These are phyloP conservation scores for Coemansia sp. DNA, from an alignment of 371 early-diverging fungal species.

Conservation along the genomic window DNA sequence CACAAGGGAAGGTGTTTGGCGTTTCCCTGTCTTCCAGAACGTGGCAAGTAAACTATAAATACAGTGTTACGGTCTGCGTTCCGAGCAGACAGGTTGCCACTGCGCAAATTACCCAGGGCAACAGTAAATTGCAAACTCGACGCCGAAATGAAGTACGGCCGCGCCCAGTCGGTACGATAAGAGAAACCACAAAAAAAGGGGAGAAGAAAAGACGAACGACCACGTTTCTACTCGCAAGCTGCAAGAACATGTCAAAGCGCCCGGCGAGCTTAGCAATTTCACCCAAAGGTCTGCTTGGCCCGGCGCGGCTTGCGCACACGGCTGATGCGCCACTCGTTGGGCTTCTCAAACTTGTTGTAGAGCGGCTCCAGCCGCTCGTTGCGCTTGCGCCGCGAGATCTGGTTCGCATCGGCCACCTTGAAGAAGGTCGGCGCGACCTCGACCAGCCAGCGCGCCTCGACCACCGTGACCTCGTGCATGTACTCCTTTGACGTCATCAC, in stretches of 20 bases:
- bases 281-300: slow-evolving; percentile 75
- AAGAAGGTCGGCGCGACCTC: slow-evolving; percentile 98
- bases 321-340: slow-evolving; percentile 86
- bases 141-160: too few species aligned
- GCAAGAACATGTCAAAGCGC: not conserved
- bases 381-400: slow-evolving; percentile 89
- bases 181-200: too few species aligned
- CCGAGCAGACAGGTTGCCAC: too few species aligned
- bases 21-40: too few species aligned
- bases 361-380: slow-evolving; percentile 92
- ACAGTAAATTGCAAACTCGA: too few species aligned
- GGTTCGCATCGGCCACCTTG: slow-evolving; percentile 87
- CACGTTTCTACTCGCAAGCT: not conserved
- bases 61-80: too few species aligned
- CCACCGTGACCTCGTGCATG: slow-evolving; percentile 94
- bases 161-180: too few species aligned
- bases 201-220: too few species aligned
- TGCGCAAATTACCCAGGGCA: too few species aligned
- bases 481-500: slow-evolving; percentile 97
- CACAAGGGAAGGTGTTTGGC: not conserved
- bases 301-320: slow-evolving; percentile 71
- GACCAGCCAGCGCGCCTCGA: slow-evolving; percentile 97
- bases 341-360: slow-evolving; percentile 88
- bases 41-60: too few species aligned
- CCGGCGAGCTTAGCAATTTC: not conserved